These are phyloP conservation scores for Petasospora fabianii DNA, from an alignment of 1,139 yeast genomes.

Conservation along the genomic window DNA sequence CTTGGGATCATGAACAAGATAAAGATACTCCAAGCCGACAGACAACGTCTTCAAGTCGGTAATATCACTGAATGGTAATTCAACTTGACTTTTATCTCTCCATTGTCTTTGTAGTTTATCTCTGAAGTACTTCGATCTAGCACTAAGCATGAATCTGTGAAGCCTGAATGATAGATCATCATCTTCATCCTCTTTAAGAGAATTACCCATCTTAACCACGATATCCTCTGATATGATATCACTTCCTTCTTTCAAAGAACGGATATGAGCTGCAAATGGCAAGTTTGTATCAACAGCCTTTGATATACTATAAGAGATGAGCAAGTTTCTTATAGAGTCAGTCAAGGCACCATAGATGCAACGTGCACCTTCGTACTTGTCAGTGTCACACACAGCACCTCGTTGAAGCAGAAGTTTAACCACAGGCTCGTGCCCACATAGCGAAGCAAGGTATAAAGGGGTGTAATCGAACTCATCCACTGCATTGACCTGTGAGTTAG, in stretches of 20 bases:
- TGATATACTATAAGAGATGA: conserved; percentile 61
- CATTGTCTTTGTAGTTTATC: conserved; percentile 23
- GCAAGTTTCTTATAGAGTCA: conserved; percentile 55
- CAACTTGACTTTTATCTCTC: conserved; percentile 18
- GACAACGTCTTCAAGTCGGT: conserved; percentile 32
- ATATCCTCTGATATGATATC: conserved; percentile 39
- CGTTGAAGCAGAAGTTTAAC: conserved; percentile 56
- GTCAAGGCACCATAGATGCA: conserved; percentile 77
- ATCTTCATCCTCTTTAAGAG: conserved; percentile 31
- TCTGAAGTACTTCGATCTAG: conserved; percentile 33
- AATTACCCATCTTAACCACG: conserved; percentile 19
- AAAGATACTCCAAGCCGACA: conserved; percentile 47
- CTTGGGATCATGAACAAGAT: conserved; percentile 41
- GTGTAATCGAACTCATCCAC: conserved; percentile 74
- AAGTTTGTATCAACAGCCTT: conserved; percentile 66
- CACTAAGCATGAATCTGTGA: conserved; percentile 39
- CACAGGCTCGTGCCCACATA: conserved; percentile 68
- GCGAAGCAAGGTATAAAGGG: conserved; percentile 66
- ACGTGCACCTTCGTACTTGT: conserved; percentile 75
- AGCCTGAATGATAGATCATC: too few relatives aligned
- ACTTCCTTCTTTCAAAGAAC: conserved; percentile 35
- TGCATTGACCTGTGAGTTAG: conserved; percentile 37
- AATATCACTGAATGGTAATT: conserved; percentile 16
- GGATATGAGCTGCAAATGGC: conserved; percentile 70
- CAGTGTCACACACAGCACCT: conserved; percentile 78